A percentile compares a stretch with the other conserved stretches of the same genome.
phyloP scores from a whole-genome alignment of 768 basidiomycete genomes.

The Mycena pura region DNA sequence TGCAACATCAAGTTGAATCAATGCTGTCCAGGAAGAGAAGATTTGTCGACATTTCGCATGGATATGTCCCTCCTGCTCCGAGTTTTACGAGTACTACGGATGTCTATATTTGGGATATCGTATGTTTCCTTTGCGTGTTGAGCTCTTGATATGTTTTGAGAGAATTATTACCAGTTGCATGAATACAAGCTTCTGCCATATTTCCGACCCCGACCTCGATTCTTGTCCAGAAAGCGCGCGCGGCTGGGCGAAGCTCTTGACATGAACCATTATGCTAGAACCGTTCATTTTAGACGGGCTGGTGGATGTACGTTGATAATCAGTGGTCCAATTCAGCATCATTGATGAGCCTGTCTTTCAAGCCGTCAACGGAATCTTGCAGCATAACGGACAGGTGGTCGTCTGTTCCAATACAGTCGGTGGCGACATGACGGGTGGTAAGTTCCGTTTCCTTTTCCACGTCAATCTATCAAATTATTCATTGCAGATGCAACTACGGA shows the following conservation, averaged over 20 bases:
- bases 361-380: constrained; percentile 63
- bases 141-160: background rate
- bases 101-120: constrained; percentile 9
- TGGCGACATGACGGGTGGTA: constrained; percentile 48
- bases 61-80: background rate
- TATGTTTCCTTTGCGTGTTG: background rate
- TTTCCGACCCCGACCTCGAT: constrained; percentile 1
- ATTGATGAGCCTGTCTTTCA: background rate
- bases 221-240: constrained; percentile 5
- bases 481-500: constrained; percentile 42
- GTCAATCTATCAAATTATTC: constrained; percentile 7
- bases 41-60: constrained; percentile 4
- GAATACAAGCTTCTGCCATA: background rate
- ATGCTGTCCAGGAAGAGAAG: background rate
- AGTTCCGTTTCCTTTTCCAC: background rate
- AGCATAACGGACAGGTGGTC: constrained; percentile 47
- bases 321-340: too few species aligned
- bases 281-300: background rate
- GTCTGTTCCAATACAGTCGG: constrained; percentile 54
- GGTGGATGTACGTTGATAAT: constrained; percentile 14
- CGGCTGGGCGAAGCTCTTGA: constrained; percentile 4
- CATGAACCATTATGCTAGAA: constrained; percentile 2
- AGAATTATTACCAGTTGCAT: background rate
- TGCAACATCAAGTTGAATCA: background rate
- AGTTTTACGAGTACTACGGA: background rate